Evolutionary conservation across 179 eudicot genomes (phyloP).

Genomic region (Monotropa hypopitys): DNA sequence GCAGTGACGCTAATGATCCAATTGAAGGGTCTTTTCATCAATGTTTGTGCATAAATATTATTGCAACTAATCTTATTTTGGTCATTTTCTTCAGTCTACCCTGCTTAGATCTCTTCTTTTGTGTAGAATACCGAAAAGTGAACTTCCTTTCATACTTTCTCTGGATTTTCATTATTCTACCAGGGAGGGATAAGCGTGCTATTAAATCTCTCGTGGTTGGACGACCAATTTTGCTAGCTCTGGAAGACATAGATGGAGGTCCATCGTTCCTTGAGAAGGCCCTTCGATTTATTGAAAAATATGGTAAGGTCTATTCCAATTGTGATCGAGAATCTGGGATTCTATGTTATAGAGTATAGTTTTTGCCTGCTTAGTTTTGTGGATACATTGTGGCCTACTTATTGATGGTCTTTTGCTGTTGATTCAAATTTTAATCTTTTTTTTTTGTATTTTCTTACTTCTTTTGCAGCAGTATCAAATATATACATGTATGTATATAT

Average conservation of each 20-base stretch:
- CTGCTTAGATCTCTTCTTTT: neutral
- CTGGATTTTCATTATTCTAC: constrained; percentile 3
- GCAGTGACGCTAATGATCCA: constrained; percentile 62
- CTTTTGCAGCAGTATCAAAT: neutral
- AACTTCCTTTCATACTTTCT: neutral
- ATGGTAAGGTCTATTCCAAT: constrained; percentile 37
- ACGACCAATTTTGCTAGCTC: constrained; percentile 84
- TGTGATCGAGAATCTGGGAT: neutral
- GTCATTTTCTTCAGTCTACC: neutral
- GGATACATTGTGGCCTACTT: constrained; percentile 5
- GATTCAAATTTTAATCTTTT: neutral
- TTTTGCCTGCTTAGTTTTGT: neutral
- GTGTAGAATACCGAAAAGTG: neutral
- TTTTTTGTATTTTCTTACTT: neutral
- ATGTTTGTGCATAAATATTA: constrained; percentile 35
- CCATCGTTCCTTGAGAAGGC: constrained; percentile 98
- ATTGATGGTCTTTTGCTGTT: neutral
- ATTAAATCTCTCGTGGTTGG: constrained; percentile 95
- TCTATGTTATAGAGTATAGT: neutral
- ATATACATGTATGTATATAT: neutral
- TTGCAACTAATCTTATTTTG: constrained; percentile 6
- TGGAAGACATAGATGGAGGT: constrained; percentile 97
- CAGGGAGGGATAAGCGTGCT: constrained; percentile 93
- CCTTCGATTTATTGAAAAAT: constrained; percentile 77
- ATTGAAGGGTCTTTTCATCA: constrained; percentile 82